Conservation (phyloP, 1,284 basidiomycete species). For the Microstroma glucosiphilum region DNA sequence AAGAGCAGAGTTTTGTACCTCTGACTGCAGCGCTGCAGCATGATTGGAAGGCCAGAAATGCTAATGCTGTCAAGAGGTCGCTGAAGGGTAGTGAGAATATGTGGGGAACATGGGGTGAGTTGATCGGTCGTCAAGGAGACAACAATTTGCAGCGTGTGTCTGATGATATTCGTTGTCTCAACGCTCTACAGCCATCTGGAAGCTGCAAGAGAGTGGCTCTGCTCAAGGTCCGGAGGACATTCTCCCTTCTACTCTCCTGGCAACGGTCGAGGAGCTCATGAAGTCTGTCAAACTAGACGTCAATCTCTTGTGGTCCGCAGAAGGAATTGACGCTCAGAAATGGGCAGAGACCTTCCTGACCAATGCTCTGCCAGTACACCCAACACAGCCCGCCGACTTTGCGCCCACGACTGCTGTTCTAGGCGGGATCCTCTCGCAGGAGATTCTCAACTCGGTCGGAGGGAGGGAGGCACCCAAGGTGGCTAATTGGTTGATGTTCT, state of each 20-base stretch:
- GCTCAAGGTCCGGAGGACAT: not conserved
- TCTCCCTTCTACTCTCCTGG: not conserved
- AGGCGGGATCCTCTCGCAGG: constrained; percentile 88
- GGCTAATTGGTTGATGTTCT: constrained; percentile 72
- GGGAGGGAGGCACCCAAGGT: constrained; percentile 83
- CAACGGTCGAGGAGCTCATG: not conserved
- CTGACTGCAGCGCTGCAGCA: not conserved
- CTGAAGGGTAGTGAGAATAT: not conserved
- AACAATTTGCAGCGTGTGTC: too few relatives aligned
- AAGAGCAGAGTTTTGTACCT: not conserved
- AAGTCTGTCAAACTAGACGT: not conserved
- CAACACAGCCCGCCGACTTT: constrained; percentile 14
- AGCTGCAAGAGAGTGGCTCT: not conserved
- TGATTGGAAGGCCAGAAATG: not conserved
- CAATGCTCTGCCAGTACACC: not conserved
- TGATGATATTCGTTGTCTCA: too few relatives aligned
- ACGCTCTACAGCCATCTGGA: not conserved
- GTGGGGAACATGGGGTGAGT: not conserved
- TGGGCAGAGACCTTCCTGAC: constrained; percentile 1
- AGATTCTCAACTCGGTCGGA: constrained; percentile 82
- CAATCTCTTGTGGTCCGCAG: not conserved
- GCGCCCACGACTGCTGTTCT: constrained; percentile 57
- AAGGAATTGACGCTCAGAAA: not conserved
- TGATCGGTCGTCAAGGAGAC: too few relatives aligned
- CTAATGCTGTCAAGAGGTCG: not conserved